Conservation (phyloP, 257 asterid genomes). For the Ajuga chamaepitys region DNA sequence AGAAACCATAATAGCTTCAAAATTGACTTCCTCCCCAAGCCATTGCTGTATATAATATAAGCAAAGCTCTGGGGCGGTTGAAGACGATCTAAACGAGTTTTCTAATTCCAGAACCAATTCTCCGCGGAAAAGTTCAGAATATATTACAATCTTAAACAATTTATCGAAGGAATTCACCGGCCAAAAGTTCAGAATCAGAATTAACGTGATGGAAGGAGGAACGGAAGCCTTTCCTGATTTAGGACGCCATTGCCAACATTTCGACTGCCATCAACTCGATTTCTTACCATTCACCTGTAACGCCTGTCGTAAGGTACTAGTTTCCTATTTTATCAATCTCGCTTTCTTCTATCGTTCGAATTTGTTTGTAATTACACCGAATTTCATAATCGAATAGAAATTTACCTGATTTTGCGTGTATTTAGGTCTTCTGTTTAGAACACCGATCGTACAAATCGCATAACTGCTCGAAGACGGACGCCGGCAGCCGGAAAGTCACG, state of each 20-base stretch:
- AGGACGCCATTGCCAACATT: slow-evolving; percentile 71
- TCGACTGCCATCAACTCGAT: slow-evolving; percentile 79
- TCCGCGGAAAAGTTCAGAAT: neutral
- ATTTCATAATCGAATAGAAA: neutral
- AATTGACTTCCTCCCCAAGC: slow-evolving; percentile 39
- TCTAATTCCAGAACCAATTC: neutral
- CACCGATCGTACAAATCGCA: slow-evolving; percentile 78
- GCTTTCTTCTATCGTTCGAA: neutral
- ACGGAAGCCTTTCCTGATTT: slow-evolving; percentile 87
- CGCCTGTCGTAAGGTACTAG: slow-evolving; percentile 44
- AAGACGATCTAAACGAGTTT: neutral
- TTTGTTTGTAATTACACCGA: neutral
- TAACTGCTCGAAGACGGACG: slow-evolving; percentile 58
- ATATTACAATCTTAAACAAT: neutral
- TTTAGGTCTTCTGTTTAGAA: slow-evolving; percentile 58
- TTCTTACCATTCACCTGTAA: slow-evolving; percentile 83
- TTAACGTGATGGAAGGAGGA: slow-evolving; percentile 50
- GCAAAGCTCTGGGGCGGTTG: neutral
- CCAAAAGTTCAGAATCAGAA: neutral
- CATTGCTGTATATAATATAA: slow-evolving; percentile 15
- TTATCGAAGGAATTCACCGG: neutral
- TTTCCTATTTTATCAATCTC: neutral
- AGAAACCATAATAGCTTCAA: slow-evolving; percentile 15
- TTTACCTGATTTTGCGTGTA: neutral
- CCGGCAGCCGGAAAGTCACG: slow-evolving; percentile 57